Evolutionary conservation across 495 filamentous ascomycete genomes (phyloP).

Genomic region (Cairneyella variabilis): DNA sequence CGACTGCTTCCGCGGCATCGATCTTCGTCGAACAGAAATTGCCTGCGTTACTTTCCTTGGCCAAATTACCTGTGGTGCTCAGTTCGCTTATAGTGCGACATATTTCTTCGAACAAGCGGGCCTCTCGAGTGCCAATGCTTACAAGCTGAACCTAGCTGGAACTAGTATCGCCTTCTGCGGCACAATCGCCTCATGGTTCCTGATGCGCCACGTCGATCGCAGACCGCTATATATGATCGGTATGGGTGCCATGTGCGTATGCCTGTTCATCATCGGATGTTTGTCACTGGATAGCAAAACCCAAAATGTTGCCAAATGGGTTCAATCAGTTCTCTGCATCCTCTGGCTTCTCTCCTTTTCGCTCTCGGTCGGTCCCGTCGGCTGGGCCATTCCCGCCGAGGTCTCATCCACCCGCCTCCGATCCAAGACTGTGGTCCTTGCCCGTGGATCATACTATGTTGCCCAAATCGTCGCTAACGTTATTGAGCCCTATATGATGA

Average conservation of each 20-base stretch:
- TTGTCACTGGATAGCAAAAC: too few species aligned
- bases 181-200: constrained; percentile 36
- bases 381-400: constrained; percentile 32
- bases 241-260: too few species aligned
- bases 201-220: too few species aligned
- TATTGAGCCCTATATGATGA: constrained; percentile 70
- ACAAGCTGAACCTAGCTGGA: constrained; percentile 32
- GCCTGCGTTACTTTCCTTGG: constrained; percentile 46
- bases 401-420: constrained; percentile 14
- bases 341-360: constrained; percentile 51
- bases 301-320: too few species aligned
- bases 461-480: constrained; percentile 57
- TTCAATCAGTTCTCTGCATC: constrained; percentile 37
- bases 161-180: constrained; percentile 39
- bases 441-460: constrained; percentile 51
- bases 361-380: constrained; percentile 55
- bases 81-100: constrained; percentile 12
- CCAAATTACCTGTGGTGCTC: constrained; percentile 26
- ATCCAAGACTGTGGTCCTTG: constrained; percentile 7
- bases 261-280: too few species aligned
- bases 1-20: constrained; percentile 64
- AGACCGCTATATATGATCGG: too few species aligned
- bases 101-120: constrained; percentile 42
- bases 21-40: constrained; percentile 67
- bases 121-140: constrained; percentile 26